These are phyloP conservation scores for Colletotrichum sp. DNA, from an alignment of 2,329 filamentous ascomycete genomes.

Conservation along the genomic window DNA sequence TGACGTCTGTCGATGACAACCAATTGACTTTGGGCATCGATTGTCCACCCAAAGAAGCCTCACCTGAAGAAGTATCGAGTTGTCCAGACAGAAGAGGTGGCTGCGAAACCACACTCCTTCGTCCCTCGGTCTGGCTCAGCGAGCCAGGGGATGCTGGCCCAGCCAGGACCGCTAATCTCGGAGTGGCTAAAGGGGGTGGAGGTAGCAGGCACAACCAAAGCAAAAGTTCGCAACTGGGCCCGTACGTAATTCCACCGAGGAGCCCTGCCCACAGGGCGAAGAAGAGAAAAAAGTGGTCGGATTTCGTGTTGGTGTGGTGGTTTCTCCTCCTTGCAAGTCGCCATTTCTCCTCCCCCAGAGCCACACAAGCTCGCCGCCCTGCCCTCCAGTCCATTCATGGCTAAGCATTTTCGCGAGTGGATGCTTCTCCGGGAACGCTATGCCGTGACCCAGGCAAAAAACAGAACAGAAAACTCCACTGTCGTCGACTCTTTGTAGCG, in stretches of 20 bases:
- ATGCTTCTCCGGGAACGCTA: neutral
- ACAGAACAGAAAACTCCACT: neutral
- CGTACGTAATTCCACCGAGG: neutral
- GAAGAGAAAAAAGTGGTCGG: neutral
- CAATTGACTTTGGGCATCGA: neutral
- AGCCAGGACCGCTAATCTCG: neutral
- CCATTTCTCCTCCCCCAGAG: neutral
- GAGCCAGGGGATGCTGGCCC: neutral
- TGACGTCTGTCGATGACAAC: neutral
- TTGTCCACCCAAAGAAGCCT: neutral
- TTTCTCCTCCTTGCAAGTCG: neutral
- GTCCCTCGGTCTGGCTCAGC: neutral
- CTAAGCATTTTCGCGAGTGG: conserved; percentile 1
- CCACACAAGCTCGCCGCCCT: neutral
- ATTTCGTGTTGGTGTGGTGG: neutral
- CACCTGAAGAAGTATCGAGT: neutral
- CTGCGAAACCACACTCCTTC: neutral
- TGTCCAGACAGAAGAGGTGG: neutral
- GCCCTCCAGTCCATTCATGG: neutral
- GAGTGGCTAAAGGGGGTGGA: neutral
- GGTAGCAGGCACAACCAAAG: neutral
- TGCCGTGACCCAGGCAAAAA: neutral
- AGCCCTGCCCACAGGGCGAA: neutral
- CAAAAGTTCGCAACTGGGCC: neutral
- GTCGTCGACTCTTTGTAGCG: neutral